A percentile compares a stretch with the other conserved stretches of the same genome.
Evolutionary conservation across 179 eudicot species (phyloP).

Genomic region (Spinacia oleracea): DNA sequence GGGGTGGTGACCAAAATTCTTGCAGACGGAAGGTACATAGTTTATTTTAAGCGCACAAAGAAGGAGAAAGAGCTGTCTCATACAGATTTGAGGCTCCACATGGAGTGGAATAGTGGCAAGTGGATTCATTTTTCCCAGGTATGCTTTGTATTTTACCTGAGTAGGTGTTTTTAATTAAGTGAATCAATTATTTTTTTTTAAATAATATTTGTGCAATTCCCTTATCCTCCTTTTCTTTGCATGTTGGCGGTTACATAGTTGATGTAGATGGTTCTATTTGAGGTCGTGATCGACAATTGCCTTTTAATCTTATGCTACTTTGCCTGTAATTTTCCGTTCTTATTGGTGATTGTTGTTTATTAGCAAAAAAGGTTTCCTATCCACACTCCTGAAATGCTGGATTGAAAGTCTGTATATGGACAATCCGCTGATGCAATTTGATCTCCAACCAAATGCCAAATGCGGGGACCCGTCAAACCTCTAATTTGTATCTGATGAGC

Average conservation of each 20-base stretch:
- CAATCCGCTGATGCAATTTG: not conserved
- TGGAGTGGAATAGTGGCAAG: constrained; percentile 64
- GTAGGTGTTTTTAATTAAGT: not conserved
- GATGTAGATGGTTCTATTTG: not conserved
- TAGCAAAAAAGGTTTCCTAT: not conserved
- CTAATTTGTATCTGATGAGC: not conserved
- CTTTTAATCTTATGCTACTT: not conserved
- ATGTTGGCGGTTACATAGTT: not conserved
- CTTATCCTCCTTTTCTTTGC: not conserved
- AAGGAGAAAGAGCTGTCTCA: constrained; percentile 49
- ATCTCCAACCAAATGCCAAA: not conserved
- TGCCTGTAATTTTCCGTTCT: not conserved
- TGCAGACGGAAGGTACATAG: constrained; percentile 59
- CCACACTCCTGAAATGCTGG: not conserved
- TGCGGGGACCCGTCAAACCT: not conserved
- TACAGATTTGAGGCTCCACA: constrained; percentile 56
- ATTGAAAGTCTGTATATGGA: not conserved
- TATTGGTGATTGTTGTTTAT: not conserved
- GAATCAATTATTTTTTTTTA: not conserved
- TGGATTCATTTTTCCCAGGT: constrained; percentile 66
- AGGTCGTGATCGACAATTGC: not conserved
- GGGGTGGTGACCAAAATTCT: constrained; percentile 69
- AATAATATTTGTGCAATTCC: not conserved
- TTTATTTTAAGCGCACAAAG: constrained; percentile 54
- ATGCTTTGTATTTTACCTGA: constrained; percentile 1